A percentile compares a stretch with the other conserved stretches of the same genome.
Conservation (phyloP, 495 filamentous ascomycete species). For the Penicillium longicatenatum region DNA sequence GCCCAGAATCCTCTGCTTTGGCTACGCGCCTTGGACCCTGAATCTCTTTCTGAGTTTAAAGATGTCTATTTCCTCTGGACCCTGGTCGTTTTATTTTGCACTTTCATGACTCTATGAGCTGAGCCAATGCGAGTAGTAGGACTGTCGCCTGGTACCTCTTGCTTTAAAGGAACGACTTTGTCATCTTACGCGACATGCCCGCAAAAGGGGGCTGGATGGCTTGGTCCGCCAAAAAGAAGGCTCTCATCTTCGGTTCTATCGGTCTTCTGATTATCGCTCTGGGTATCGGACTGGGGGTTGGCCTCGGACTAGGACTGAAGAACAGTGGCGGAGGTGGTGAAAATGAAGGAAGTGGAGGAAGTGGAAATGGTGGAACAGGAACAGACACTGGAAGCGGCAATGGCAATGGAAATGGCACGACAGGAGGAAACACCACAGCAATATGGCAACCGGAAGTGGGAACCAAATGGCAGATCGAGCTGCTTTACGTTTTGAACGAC, state of each 20-base stretch:
- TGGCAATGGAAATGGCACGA: slow-evolving; percentile 19
- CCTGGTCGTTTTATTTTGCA: neutral
- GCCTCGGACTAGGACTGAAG: slow-evolving; percentile 46
- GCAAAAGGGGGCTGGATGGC: slow-evolving; percentile 29
- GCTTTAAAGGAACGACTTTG: neutral
- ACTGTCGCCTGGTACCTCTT: neutral
- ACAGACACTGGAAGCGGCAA: slow-evolving; percentile 8
- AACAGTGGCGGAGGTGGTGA: slow-evolving; percentile 13
- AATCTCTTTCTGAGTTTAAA: slow-evolving; percentile 7
- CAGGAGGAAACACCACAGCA: slow-evolving; percentile 29
- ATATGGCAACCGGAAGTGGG: slow-evolving; percentile 53
- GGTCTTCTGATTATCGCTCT: slow-evolving; percentile 46
- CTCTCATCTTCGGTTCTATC: slow-evolving; percentile 30
- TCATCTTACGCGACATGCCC: neutral
- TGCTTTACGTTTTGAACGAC: slow-evolving; percentile 45
- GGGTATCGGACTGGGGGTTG: slow-evolving; percentile 54
- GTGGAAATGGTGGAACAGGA: slow-evolving; percentile 19
- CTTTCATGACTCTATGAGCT: neutral
- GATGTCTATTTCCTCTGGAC: slow-evolving; percentile 1
- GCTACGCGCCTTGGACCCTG: neutral
- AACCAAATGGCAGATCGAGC: slow-evolving; percentile 58
- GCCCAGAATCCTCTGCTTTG: neutral
- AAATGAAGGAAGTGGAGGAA: slow-evolving; percentile 12
- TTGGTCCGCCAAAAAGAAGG: slow-evolving; percentile 44
- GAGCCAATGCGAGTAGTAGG: neutral